A percentile compares a stretch with the other conserved stretches of the same genome.
These are phyloP conservation scores for Aspergillus awamori DNA, from an alignment of 2,329 filamentous ascomycete species.

Conservation along the genomic window DNA sequence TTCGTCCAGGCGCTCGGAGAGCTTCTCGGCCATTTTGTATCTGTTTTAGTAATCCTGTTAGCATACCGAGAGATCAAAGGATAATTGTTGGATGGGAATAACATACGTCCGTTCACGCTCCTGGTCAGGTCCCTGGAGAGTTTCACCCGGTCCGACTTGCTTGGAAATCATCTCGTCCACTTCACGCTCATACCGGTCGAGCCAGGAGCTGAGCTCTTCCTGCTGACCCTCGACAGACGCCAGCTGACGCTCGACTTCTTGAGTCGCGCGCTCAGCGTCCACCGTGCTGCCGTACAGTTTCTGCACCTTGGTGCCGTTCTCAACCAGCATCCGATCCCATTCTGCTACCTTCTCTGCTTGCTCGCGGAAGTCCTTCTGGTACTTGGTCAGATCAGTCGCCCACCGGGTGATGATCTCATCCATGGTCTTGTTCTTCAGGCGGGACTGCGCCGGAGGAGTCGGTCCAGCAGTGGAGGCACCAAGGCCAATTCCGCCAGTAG, in stretches of 20 bases:
- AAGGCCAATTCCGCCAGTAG: slow-evolving; percentile 46
- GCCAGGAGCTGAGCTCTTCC: slow-evolving; percentile 81
- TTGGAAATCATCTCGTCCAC: slow-evolving; percentile 85
- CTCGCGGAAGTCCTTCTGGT: slow-evolving; percentile 93
- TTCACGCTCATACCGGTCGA: slow-evolving; percentile 88
- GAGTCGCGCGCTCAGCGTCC: slow-evolving; percentile 88
- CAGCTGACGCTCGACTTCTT: slow-evolving; percentile 91
- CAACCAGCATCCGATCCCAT: slow-evolving; percentile 91
- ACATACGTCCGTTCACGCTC: slow-evolving; percentile 87
- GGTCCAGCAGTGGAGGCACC: slow-evolving; percentile 79
- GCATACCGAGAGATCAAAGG: neutral
- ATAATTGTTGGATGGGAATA: too few relatives aligned
- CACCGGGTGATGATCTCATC: slow-evolving; percentile 97
- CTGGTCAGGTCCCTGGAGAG: slow-evolving; percentile 84
- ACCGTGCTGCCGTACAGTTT: slow-evolving; percentile 89
- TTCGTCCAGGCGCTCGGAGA: slow-evolving; percentile 86
- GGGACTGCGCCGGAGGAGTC: slow-evolving; percentile 75
- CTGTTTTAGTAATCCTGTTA: slow-evolving; percentile 39
- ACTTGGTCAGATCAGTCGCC: slow-evolving; percentile 92
- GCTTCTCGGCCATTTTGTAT: slow-evolving; percentile 89
- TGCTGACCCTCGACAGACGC: slow-evolving; percentile 89
- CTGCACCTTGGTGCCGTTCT: slow-evolving; percentile 93
- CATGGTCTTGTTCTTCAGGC: slow-evolving; percentile 98
- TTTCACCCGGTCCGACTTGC: slow-evolving; percentile 74
- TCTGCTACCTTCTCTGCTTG: slow-evolving; percentile 83